Evolutionary conservation across 2,329 filamentous ascomycete species (phyloP).

Genomic region (Leptosphaerulina australis): DNA sequence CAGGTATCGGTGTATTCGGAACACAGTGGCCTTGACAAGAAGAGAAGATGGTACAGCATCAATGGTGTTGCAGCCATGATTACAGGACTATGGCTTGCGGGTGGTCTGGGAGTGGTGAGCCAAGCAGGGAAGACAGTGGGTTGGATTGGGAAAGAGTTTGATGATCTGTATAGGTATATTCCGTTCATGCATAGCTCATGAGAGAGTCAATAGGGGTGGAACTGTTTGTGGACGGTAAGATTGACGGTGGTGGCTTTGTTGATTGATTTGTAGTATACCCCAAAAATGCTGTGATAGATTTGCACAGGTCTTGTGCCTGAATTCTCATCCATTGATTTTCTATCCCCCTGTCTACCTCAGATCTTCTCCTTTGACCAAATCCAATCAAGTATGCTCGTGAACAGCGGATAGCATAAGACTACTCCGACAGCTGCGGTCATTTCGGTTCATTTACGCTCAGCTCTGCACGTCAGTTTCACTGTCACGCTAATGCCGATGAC

Average conservation of each 20-base stretch:
- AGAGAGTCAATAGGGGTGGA: constrained; percentile 4
- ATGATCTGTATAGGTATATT: constrained; percentile 70
- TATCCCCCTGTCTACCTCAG: too few relatives aligned
- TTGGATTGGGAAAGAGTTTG: constrained; percentile 82
- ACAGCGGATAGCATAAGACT: too few relatives aligned
- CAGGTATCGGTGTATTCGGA: constrained; percentile 57
- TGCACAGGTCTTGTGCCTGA: too few relatives aligned
- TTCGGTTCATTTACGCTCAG: too few relatives aligned
- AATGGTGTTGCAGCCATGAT: constrained; percentile 67
- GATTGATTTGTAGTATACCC: constrained; percentile 32
- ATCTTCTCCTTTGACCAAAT: too few relatives aligned
- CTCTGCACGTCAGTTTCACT: too few relatives aligned
- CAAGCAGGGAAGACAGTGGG: constrained; percentile 71
- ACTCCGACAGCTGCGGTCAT: too few relatives aligned
- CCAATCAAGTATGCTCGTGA: too few relatives aligned
- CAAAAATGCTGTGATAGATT: constrained; percentile 16
- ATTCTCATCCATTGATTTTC: too few relatives aligned
- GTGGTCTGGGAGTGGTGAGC: constrained; percentile 78
- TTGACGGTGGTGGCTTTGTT: constrained; percentile 1
- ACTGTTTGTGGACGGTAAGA: not conserved
- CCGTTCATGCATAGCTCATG: constrained; percentile 59
- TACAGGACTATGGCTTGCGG: constrained; percentile 77
- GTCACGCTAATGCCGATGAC: too few relatives aligned
- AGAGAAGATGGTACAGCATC: constrained; percentile 72
- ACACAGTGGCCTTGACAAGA: constrained; percentile 60